A percentile compares a stretch with the other conserved stretches of the same genome.
Conservation (phyloP, 805 yeast species). For the Teunomyces gatunensis region DNA sequence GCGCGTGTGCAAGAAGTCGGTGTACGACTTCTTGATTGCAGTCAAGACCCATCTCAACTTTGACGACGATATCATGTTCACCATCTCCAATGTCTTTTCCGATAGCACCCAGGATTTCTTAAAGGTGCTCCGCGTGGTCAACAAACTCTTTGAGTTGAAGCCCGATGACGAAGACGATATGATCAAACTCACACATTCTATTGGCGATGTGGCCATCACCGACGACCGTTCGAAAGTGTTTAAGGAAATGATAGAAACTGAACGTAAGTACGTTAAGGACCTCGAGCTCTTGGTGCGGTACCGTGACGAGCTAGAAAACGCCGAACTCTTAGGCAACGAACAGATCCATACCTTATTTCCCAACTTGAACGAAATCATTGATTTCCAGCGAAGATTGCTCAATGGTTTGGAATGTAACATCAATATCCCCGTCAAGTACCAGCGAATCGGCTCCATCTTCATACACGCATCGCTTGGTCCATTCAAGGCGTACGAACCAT, state of each 20-base stretch:
- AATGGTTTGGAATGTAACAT: slow-evolving; percentile 89
- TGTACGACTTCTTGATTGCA: slow-evolving; percentile 85
- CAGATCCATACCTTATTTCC: slow-evolving; percentile 83
- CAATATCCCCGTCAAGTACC: slow-evolving; percentile 66
- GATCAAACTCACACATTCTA: slow-evolving; percentile 4
- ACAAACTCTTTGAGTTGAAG: slow-evolving; percentile 42
- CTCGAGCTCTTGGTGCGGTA: slow-evolving; percentile 71
- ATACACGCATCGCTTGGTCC: slow-evolving; percentile 76
- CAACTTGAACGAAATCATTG: slow-evolving; percentile 75
- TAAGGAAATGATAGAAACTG: slow-evolving; percentile 82
- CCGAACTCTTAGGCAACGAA: slow-evolving; percentile 72
- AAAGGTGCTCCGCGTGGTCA: slow-evolving; percentile 71
- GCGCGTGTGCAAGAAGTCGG: slow-evolving; percentile 80
- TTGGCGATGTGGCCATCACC: slow-evolving; percentile 29
- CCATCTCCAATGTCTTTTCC: slow-evolving; percentile 84
- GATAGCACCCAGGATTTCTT: slow-evolving; percentile 76
- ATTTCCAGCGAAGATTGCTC: slow-evolving; percentile 86
- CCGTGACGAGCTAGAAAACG: slow-evolving; percentile 61
- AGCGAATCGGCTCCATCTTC: slow-evolving; percentile 86
- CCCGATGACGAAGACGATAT: slow-evolving; percentile 2
- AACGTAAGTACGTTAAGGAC: slow-evolving; percentile 90
- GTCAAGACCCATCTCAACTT: slow-evolving; percentile 74
- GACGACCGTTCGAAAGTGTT: slow-evolving; percentile 76
- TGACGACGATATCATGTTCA: slow-evolving; percentile 80
- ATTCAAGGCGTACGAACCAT: slow-evolving; percentile 86